Evolutionary conservation across 73 alveolate genomes (phyloP), one percentile per base, ranked within the genome.

Genomic region (Paramecium sexaurelia): DNA sequence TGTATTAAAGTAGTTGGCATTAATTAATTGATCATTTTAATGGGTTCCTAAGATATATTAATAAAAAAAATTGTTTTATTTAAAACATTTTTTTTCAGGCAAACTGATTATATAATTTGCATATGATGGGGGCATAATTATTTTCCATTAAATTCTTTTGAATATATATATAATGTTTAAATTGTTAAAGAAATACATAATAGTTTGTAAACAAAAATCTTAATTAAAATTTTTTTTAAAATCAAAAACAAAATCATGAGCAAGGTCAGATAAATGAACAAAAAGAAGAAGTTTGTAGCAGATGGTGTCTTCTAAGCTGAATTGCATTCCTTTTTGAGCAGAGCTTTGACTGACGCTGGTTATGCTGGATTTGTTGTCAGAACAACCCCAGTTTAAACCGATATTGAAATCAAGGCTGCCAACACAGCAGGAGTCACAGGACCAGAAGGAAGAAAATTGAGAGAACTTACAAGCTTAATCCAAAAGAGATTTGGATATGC

Each of bases 231-330:
- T 71, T 71, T 71, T 71, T 71, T 71, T 71, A 13, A 71, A 71
- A 51, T 51, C 29, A 51, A 51, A 51, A 51, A 71, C 37, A 71
- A 33, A 71, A 78, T 78, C 55, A 78, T 78, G 90, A 78, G 55
- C 73, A 78, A 73, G 19, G 22, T 11, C 68, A 78, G 47, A 39
- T 43, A 37, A 78, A 78, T 78, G 61, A 91, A 84, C 84, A 96
- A 96, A 19, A 96, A 94, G 93, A 96, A 95, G 88, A 96, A 96
- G 94, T 96, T 96, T 91, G 97, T 96, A 36, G 96, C 96, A 22
- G 99, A 96, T 91, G 99, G 99, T 75, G 97, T 96, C 75, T 96
- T 96, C 96, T 75, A 97, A 85, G 99, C 99, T 40, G 99, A 96
- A 92, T 96, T 96, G 51, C 96, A 96, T 85, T 97, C 95, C 67